These are phyloP conservation scores for Chaetoscypha palmicola DNA, from an alignment of 2,329 filamentous ascomycete species.

Conservation along the genomic window DNA sequence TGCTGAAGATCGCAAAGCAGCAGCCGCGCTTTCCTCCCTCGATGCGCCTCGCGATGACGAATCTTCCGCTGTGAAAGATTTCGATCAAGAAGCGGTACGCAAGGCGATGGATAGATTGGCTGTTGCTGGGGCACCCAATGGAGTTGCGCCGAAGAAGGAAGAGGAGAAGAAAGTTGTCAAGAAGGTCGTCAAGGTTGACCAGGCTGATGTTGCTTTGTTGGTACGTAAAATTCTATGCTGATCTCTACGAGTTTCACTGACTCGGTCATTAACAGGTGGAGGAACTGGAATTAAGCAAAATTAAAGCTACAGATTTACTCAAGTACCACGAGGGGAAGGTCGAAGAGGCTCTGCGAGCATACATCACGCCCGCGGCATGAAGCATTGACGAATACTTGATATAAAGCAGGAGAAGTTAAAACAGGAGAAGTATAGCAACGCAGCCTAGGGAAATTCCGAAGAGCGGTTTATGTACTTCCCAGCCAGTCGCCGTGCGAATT, in stretches of 20 bases:
- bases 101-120: constrained; percentile 64
- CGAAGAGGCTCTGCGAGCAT: constrained; percentile 60
- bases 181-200: constrained; percentile 64
- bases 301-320: constrained; percentile 67
- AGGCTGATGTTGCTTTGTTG: constrained; percentile 62
- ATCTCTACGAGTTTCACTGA: background rate
- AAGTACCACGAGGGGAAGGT: constrained; percentile 65
- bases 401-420: no score
- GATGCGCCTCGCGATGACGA: constrained; percentile 46
- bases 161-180: constrained; percentile 46
- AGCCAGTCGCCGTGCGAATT: no score
- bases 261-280: constrained; percentile 46
- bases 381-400: no score
- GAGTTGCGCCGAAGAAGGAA: constrained; percentile 34
- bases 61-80: constrained; percentile 39
- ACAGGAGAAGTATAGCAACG: no score
- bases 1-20: constrained; percentile 71
- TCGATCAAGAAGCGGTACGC: constrained; percentile 62
- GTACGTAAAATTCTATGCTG: constrained; percentile 39
- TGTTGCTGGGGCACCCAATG: constrained; percentile 29
- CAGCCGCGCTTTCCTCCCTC: constrained; percentile 64
- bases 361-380: constrained; percentile 32
- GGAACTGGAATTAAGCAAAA: constrained; percentile 64
- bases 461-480: no score
- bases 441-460: no score